Evolutionary conservation across 2,329 filamentous ascomycete species (phyloP).

Genomic region (Ophiostoma quercus): DNA sequence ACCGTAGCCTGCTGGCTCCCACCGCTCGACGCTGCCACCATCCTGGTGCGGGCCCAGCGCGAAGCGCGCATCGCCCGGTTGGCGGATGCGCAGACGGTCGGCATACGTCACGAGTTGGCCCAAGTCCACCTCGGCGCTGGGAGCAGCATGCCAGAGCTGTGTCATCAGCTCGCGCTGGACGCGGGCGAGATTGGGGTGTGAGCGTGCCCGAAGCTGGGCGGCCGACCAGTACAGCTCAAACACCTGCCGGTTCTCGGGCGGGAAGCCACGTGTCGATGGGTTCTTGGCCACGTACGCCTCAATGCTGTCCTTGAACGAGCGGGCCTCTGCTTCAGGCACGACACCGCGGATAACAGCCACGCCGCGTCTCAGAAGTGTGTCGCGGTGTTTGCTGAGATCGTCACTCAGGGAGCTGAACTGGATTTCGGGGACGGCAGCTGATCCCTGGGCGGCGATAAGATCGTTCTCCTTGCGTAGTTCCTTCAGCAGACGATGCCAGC

Average conservation of each 20-base stretch:
- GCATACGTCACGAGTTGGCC: constrained; percentile 60
- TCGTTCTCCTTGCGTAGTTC: constrained; percentile 33
- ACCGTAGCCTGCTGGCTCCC: constrained; percentile 66
- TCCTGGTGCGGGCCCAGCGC: constrained; percentile 69
- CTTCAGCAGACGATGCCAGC: constrained; percentile 31
- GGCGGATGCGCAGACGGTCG: constrained; percentile 65
- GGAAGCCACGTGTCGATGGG: constrained; percentile 58
- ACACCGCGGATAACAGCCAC: constrained; percentile 61
- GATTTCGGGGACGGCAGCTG: constrained; percentile 49
- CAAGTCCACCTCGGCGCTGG: constrained; percentile 19
- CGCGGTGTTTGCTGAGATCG: constrained; percentile 36
- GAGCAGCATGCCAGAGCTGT: constrained; percentile 52
- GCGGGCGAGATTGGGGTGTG: constrained; percentile 58
- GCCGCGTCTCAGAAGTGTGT: constrained; percentile 56
- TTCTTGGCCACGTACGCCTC: constrained; percentile 63
- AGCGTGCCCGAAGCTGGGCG: constrained; percentile 61
- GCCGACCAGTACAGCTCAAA: constrained; percentile 73
- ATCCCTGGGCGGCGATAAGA: constrained; percentile 41
- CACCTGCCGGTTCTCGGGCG: constrained; percentile 51
- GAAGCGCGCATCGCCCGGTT: constrained; percentile 65
- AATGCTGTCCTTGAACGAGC: constrained; percentile 59
- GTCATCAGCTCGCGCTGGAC: constrained; percentile 58
- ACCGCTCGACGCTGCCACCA: constrained; percentile 68
- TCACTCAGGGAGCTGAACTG: constrained; percentile 43
- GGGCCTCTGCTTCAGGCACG: constrained; percentile 56